phyloP scores from a whole-genome alignment of 352 stramenopile species.

The Pythium phragmiticola region DNA sequence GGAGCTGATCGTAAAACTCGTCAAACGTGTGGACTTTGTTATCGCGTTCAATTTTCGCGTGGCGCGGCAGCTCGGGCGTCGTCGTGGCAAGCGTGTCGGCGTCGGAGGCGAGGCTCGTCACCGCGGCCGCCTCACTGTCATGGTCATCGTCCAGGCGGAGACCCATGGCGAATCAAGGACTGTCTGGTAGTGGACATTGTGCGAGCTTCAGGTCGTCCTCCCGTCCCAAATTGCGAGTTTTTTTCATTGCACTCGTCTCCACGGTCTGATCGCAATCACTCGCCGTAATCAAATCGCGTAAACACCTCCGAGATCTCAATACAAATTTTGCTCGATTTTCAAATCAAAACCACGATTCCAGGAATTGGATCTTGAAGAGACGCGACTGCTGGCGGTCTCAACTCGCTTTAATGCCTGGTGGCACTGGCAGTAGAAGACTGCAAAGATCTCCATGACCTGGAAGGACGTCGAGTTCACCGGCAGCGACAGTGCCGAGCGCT shows the following conservation, averaged over 20 bases:
- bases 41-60: conserved; percentile 21
- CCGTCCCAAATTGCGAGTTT: background rate
- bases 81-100: background rate
- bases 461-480: conserved; percentile 56
- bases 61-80: conserved; percentile 21
- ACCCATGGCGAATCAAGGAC: conserved; percentile 12
- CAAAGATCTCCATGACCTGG: conserved; percentile 37
- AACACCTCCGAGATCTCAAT: background rate
- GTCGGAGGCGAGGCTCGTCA: background rate
- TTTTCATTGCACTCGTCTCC: background rate
- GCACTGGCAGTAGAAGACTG: background rate
- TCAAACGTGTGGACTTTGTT: conserved; percentile 26
- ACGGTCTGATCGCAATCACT: background rate
- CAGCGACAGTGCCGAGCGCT: conserved; percentile 50
- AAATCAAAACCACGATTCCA: background rate
- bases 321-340: background rate
- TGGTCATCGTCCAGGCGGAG: conserved; percentile 1
- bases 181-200: background rate
- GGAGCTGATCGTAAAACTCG: conserved; percentile 20
- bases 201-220: background rate
- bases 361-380: conserved; percentile 23
- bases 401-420: background rate
- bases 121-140: background rate
- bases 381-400: conserved; percentile 13
- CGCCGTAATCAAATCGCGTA: background rate